Conservation (phyloP, 495 filamentous ascomycete genomes). For the Barbatosphaeria neglecta region DNA sequence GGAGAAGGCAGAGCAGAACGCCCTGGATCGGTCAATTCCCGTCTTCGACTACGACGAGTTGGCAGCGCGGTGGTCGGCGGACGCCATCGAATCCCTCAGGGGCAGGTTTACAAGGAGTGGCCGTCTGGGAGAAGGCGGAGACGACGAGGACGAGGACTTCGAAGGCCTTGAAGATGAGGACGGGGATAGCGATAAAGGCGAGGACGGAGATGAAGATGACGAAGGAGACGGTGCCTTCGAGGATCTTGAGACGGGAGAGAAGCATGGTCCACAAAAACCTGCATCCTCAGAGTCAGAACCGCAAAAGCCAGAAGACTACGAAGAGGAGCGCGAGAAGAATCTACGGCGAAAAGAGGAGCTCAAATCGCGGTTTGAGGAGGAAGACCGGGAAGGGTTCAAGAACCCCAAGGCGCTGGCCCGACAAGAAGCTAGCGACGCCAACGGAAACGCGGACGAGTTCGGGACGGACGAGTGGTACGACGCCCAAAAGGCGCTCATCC, state of each 20-base stretch:
- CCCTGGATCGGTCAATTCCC: conserved; percentile 69
- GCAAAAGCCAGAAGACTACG: conserved; percentile 16
- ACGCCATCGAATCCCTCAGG: conserved; percentile 62
- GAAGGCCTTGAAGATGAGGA: conserved; percentile 33
- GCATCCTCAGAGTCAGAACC: conserved; percentile 5
- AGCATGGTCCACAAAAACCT: conserved; percentile 23
- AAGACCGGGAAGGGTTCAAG: conserved; percentile 84
- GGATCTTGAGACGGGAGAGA: conserved; percentile 73
- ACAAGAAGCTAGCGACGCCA: conserved; percentile 46
- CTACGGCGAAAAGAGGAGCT: conserved; percentile 88
- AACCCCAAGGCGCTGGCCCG: conserved; percentile 70
- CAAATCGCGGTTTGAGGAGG: conserved; percentile 88
- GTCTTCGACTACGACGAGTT: conserved; percentile 68
- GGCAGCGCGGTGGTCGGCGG: conserved; percentile 73
- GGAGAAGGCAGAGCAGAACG: conserved; percentile 45
- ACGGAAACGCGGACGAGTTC: conserved; percentile 56
- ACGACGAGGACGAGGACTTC: conserved; percentile 32
- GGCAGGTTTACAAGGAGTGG: conserved; percentile 62
- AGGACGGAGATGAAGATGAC: conserved; percentile 67
- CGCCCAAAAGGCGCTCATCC: conserved; percentile 81
- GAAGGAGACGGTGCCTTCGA: conserved; percentile 87
- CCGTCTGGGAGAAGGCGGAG: conserved; percentile 38
- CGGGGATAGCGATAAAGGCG: conserved; percentile 55
- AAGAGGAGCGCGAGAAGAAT: conserved; percentile 78
- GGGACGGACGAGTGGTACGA: conserved; percentile 99